phyloP scores from a whole-genome alignment of 2,329 filamentous ascomycete species.

The Botrytis pseudocinerea region DNA sequence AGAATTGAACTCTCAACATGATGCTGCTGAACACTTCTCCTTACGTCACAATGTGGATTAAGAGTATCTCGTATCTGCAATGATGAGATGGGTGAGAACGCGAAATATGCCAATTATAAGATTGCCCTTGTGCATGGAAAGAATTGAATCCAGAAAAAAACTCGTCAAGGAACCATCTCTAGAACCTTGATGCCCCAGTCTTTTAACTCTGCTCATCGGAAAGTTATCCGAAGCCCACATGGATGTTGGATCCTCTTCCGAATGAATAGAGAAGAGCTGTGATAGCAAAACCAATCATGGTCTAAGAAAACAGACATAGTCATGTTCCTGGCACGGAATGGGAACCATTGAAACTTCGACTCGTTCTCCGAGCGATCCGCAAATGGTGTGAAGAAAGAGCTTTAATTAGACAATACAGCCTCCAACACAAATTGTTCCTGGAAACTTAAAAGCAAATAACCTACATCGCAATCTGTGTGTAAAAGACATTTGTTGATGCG shows the following conservation, averaged over 20 bases:
- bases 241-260: neutral
- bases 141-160: no score
- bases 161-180: neutral
- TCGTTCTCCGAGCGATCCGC: slow-evolving; percentile 6
- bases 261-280: neutral
- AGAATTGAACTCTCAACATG: neutral
- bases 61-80: neutral
- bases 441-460: neutral
- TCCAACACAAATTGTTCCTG: neutral
- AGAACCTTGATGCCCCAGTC: neutral
- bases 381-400: no score
- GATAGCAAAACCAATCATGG: neutral
- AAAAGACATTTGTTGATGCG: no score
- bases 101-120: neutral
- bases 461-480: neutral
- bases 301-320: neutral
- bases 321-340: neutral
- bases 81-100: neutral
- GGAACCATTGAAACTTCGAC: slow-evolving; percentile 2
- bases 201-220: neutral
- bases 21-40: neutral
- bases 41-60: no score
- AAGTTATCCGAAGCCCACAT: neutral
- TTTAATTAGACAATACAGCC: neutral
- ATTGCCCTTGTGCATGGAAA: neutral